Conservation (phyloP, 108 stramenopile genomes). For the Nitzschia sp. region DNA sequence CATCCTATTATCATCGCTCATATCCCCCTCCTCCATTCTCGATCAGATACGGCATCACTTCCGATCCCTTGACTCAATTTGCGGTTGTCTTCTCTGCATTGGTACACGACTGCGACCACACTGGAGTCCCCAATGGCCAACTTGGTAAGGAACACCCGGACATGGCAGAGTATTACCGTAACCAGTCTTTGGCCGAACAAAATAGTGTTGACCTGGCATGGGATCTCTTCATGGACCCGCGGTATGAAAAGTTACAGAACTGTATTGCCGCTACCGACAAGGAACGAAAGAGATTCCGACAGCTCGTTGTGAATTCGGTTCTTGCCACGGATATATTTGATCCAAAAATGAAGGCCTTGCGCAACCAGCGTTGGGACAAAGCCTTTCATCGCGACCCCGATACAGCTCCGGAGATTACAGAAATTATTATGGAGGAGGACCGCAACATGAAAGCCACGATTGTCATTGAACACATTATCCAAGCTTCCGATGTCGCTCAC, state of each 20-base stretch:
- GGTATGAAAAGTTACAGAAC: conserved; percentile 31
- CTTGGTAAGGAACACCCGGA: conserved; percentile 28
- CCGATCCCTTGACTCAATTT: conserved; percentile 44
- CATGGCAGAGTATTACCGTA: conserved; percentile 53
- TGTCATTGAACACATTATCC: conserved; percentile 50
- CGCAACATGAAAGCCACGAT: conserved; percentile 44
- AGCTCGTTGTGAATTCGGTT: conserved; percentile 55
- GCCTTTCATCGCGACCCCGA: conserved; percentile 24
- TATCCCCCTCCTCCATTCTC: no score
- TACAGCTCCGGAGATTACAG: not conserved
- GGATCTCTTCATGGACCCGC: conserved; percentile 36
- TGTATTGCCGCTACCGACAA: conserved; percentile 31
- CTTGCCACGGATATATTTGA: conserved; percentile 53
- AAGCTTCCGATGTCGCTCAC: conserved; percentile 45
- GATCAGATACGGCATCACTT: conserved; percentile 27
- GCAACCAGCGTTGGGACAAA: conserved; percentile 37
- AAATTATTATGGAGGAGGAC: conserved; percentile 16
- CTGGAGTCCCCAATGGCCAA: conserved; percentile 37
- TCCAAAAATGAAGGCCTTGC: conserved; percentile 23
- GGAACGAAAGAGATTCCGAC: conserved; percentile 49
- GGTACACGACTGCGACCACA: conserved; percentile 55
- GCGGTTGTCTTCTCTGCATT: conserved; percentile 62
- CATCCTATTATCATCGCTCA: no score
- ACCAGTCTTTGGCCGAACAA: conserved; percentile 60
- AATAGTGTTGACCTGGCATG: conserved; percentile 53